These are phyloP conservation scores for Picea glauca DNA, from an alignment of 75 land plant genomes.

Conservation along the genomic window DNA sequence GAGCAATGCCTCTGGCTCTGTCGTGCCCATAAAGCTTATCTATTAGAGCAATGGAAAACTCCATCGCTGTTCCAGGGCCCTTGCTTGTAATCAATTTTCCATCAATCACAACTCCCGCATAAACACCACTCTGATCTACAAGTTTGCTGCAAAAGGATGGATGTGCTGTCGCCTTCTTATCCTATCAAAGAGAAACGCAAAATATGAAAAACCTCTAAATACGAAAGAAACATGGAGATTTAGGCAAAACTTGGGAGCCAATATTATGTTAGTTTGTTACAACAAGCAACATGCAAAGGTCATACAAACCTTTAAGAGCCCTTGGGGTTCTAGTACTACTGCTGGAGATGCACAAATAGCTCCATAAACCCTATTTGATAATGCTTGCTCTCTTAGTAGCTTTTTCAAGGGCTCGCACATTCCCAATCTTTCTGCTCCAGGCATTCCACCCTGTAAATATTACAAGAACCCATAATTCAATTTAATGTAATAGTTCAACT, in stretches of 20 bases:
- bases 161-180: slow-evolving; percentile 61
- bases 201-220: not conserved
- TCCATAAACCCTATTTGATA: slow-evolving; percentile 53
- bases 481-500: not conserved
- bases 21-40: slow-evolving; percentile 65
- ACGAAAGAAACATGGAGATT: not conserved
- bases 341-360: slow-evolving; percentile 72
- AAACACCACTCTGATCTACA: slow-evolving; percentile 40
- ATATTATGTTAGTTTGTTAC: not conserved
- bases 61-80: slow-evolving; percentile 73
- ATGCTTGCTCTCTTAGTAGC: slow-evolving; percentile 59
- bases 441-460: slow-evolving; percentile 60
- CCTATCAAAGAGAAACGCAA: slow-evolving; percentile 33
- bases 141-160: slow-evolving; percentile 51
- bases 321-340: slow-evolving; percentile 56
- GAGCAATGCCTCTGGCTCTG: slow-evolving; percentile 69
- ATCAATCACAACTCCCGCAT: slow-evolving; percentile 72
- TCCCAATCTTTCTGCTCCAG: slow-evolving; percentile 54
- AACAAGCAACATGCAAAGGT: slow-evolving; percentile 7
- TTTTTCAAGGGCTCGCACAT: slow-evolving; percentile 52
- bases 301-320: slow-evolving; percentile 49
- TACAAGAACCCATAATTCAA: not conserved
- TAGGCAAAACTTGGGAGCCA: not conserved
- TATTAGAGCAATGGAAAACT: slow-evolving; percentile 80
- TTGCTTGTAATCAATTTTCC: slow-evolving; percentile 70